A percentile compares a stretch with the other conserved stretches of the same genome.
Conservation (phyloP, 768 basidiomycete species). For the Favolaschia claudopus region DNA sequence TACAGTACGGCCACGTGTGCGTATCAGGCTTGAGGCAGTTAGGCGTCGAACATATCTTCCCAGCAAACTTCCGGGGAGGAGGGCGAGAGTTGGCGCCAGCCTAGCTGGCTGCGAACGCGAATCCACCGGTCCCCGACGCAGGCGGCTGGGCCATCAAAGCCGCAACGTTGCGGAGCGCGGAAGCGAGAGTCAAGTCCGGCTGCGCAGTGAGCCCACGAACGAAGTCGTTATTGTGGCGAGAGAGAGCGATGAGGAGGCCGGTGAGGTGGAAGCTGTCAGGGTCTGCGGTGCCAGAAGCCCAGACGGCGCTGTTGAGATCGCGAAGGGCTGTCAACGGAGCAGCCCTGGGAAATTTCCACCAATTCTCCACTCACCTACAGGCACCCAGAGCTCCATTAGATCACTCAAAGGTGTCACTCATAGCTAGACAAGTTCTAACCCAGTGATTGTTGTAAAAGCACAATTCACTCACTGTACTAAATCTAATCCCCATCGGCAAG, state of each 20-base stretch:
- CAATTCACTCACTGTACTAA: too few species aligned
- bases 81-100: too few species aligned
- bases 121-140: too few species aligned
- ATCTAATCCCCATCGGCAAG: too few species aligned
- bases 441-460: too few species aligned
- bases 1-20: conserved; percentile 3
- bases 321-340: neutral
- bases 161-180: neutral
- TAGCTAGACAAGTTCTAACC: too few species aligned
- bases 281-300: neutral
- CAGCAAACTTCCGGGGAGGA: too few species aligned
- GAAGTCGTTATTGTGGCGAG: neutral
- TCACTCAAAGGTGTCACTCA: too few species aligned
- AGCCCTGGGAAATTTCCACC: too few species aligned
- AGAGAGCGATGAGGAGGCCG: neutral
- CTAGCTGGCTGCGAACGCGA: too few species aligned
- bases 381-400: too few species aligned
- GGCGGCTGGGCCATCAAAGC: neutral
- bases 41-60: neutral
- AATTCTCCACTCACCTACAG: too few species aligned
- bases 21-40: neutral
- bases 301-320: neutral
- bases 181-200: neutral
- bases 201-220: neutral
- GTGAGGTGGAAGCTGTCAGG: neutral